These are phyloP conservation scores for Suhomyces sp. DNA, from an alignment of 805 yeast genomes.

Conservation along the genomic window DNA sequence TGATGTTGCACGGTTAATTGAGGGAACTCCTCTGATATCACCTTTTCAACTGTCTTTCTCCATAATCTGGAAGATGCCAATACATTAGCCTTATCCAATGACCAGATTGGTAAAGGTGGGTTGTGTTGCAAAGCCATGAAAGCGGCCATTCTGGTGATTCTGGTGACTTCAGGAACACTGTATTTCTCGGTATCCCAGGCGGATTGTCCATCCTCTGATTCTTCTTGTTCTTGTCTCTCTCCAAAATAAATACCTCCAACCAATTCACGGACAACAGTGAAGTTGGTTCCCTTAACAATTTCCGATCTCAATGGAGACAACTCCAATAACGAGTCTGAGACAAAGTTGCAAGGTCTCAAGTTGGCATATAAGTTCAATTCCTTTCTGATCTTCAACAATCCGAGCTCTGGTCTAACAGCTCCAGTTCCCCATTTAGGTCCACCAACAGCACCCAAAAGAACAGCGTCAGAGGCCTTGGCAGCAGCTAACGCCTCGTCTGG, in stretches of 20 bases:
- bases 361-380: constrained; percentile 93
- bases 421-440: constrained; percentile 99
- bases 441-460: constrained; percentile 96
- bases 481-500: constrained; percentile 83
- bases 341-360: constrained; percentile 95
- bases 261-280: constrained; percentile 90
- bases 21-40: constrained; percentile 87
- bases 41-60: constrained; percentile 89
- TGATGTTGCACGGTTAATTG: constrained; percentile 85
- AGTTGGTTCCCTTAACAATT: constrained; percentile 85
- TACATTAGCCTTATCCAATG: constrained; percentile 96
- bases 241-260: constrained; percentile 99
- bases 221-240: constrained; percentile 89
- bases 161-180: constrained; percentile 86
- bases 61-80: constrained; percentile 94
- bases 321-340: constrained; percentile 75
- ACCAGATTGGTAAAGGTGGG: constrained; percentile 96
- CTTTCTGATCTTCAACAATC: constrained; percentile 89
- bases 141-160: constrained; percentile 98
- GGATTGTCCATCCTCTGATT: constrained; percentile 56
- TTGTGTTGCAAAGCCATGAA: constrained; percentile 88
- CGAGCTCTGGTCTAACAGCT: constrained; percentile 94
- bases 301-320: constrained; percentile 87
- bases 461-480: constrained; percentile 87
- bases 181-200: constrained; percentile 96